These are phyloP conservation scores for Rosa chinensis DNA, from an alignment of 306 rosid species.

Conservation along the genomic window DNA sequence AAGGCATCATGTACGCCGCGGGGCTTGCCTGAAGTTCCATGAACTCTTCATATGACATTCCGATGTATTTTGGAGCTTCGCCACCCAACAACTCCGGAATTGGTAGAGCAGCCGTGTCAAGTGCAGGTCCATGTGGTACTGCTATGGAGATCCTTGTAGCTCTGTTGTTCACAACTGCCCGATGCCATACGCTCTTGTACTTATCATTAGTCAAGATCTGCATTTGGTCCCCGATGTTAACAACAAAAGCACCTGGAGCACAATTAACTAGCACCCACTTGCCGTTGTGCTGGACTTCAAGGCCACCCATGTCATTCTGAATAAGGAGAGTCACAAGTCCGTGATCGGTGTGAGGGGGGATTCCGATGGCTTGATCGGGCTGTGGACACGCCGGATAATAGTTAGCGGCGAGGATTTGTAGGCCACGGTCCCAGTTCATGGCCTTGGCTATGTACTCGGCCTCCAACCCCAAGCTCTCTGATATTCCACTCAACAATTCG, in stretches of 20 bases:
- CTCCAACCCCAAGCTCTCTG: conserved; percentile 29
- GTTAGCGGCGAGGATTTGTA: background rate
- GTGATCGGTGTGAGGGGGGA: background rate
- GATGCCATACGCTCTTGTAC: conserved; percentile 50
- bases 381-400: background rate
- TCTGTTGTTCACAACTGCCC: conserved; percentile 45
- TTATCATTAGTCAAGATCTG: conserved; percentile 51
- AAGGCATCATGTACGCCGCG: conserved; percentile 30
- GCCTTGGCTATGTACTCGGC: background rate
- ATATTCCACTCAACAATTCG: conserved; percentile 13
- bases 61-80: conserved; percentile 38
- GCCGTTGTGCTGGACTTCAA: background rate
- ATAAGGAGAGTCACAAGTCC: background rate
- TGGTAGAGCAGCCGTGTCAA: conserved; percentile 47
- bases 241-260: background rate
- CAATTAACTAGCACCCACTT: background rate
- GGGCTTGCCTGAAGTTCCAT: conserved; percentile 45
- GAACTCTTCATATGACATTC: conserved; percentile 40
- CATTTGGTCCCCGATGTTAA: conserved; percentile 22
- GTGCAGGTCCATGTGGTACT: conserved; percentile 43
- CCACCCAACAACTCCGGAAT: conserved; percentile 35
- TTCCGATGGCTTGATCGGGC: background rate
- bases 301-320: background rate
- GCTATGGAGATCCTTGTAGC: conserved; percentile 53
- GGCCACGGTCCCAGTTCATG: background rate